Base-by-base conservation (phyloP, 768 basidiomycete species). In the Sporobolomyces roseus region DNA sequence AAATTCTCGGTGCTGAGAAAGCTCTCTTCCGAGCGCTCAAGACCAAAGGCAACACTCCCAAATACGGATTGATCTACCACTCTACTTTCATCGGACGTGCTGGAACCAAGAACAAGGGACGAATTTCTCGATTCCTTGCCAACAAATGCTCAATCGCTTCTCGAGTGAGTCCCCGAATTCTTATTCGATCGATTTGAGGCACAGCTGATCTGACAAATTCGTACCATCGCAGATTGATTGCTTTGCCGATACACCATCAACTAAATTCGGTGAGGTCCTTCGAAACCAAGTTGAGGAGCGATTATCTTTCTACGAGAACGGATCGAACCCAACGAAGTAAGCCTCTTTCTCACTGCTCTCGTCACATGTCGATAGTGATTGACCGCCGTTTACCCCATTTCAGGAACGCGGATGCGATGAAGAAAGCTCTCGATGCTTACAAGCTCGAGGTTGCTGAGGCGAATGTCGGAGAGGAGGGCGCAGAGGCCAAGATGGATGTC, bases 71-170 rank as follows among this genome's bases (percentile, higher is more conserved):
- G n/a, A 84, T 98, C 73, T 98, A 93, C 79, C 93, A 98, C 80
- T 93, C 93, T 25, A 84, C 92, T 2, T 97, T 96, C 82, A 97
- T 98, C 78, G 93, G 92, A 16, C 89, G 93, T 50, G 94, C 94
- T 7, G 90, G 87, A 23, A 84, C 91, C 49, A 94, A 93, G 80
- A 86, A 90, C 83, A 98, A 97, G 83, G 94, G 94, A 14, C 88
- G 94, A 63, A 97, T 97, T 77, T 96, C 93, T 5, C 88, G 94
- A n/a, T 98, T 97, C 85, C 83, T 98, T 12, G 94, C 94, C 45
- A 98, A 98, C 84, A 98, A 98, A 80, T 93, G 91, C 77, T 93
- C 93, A 63, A 97, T 98, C 74, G 94, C 94, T 2, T 90, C 91
- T 21, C 84, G 94, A 62, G n/a, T n/a, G n/a, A n/a, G n/a, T n/a